phyloP scores from a whole-genome alignment of 1,284 basidiomycete species.

The Austroboletus novae-zelandiae region DNA sequence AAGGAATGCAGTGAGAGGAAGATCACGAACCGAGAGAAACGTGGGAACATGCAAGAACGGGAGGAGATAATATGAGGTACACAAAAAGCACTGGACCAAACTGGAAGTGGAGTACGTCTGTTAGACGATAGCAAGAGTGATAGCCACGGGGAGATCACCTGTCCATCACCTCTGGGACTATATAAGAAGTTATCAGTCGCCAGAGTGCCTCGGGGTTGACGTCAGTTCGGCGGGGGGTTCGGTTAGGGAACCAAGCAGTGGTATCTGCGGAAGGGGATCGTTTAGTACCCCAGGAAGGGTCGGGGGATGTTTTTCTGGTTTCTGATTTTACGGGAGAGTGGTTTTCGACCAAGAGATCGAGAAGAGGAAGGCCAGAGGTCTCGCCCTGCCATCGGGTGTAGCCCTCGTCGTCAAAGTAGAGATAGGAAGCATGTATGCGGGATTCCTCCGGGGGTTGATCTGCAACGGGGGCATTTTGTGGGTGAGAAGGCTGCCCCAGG shows the following conservation, averaged over 20 bases:
- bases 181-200: constrained; percentile 71
- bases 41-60: constrained; percentile 89
- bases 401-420: constrained; percentile 81
- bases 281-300: constrained; percentile 25
- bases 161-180: constrained; percentile 88
- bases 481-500: constrained; percentile 34
- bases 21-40: constrained; percentile 69
- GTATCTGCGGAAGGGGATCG: constrained; percentile 27
- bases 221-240: constrained; percentile 68
- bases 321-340: constrained; percentile 40
- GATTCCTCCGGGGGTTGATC: constrained; percentile 58
- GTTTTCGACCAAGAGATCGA: constrained; percentile 75
- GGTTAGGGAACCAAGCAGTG: constrained; percentile 74
- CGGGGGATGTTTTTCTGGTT: constrained; percentile 25
- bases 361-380: constrained; percentile 82
- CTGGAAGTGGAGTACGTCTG: constrained; percentile 35
- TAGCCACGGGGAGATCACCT: constrained; percentile 46
- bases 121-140: constrained; percentile 16
- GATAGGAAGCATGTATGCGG: constrained; percentile 67
- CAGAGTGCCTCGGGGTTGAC: constrained; percentile 78
- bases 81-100: constrained; percentile 77
- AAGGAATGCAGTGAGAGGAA: constrained; percentile 2
- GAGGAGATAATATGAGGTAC: constrained; percentile 88
- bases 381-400: constrained; percentile 87
- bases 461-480: constrained; percentile 12